phyloP scores from a whole-genome alignment of 139 green algal species.

The Picocystis salinarum region DNA sequence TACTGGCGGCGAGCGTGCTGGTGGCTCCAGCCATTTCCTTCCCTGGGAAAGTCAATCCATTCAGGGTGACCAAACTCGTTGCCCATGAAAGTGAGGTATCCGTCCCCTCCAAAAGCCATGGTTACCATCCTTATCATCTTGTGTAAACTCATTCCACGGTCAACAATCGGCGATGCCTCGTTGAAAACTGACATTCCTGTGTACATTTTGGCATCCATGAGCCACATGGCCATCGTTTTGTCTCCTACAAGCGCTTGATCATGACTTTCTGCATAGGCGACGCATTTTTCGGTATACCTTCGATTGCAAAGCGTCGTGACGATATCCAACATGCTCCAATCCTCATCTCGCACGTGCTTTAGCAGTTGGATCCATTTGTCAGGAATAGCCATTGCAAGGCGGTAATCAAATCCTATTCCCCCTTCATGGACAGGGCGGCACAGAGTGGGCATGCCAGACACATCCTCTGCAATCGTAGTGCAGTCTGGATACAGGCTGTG shows the following conservation, averaged over 20 bases:
- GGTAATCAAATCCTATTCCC: conserved; percentile 84
- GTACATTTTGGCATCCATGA: conserved; percentile 92
- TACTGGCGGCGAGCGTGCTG: conserved; percentile 83
- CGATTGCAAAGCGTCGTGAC: conserved; percentile 72
- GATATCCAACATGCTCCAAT: conserved; percentile 62
- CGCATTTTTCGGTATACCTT: conserved; percentile 68
- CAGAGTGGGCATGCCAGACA: conserved; percentile 82
- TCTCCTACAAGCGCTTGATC: conserved; percentile 84
- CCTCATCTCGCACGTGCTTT: conserved; percentile 46
- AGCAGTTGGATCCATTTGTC: conserved; percentile 71
- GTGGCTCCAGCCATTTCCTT: conserved; percentile 88
- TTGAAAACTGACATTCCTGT: conserved; percentile 42
- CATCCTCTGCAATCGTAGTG: conserved; percentile 82
- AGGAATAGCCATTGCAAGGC: conserved; percentile 79
- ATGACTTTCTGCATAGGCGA: conserved; percentile 78
- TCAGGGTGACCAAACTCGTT: conserved; percentile 94
- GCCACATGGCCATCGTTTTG: conserved; percentile 98
- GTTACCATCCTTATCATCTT: conserved; percentile 91
- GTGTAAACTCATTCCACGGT: conserved; percentile 68
- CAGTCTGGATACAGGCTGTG: conserved; percentile 45
- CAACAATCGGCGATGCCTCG: conserved; percentile 16
- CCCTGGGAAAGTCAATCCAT: conserved; percentile 95
- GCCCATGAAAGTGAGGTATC: conserved; percentile 77
- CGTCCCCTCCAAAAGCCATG: conserved; percentile 74
- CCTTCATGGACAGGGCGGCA: conserved; percentile 65